These are phyloP conservation scores for Fomitopsis betulina DNA, from an alignment of 1,284 basidiomycete species.

Conservation along the genomic window DNA sequence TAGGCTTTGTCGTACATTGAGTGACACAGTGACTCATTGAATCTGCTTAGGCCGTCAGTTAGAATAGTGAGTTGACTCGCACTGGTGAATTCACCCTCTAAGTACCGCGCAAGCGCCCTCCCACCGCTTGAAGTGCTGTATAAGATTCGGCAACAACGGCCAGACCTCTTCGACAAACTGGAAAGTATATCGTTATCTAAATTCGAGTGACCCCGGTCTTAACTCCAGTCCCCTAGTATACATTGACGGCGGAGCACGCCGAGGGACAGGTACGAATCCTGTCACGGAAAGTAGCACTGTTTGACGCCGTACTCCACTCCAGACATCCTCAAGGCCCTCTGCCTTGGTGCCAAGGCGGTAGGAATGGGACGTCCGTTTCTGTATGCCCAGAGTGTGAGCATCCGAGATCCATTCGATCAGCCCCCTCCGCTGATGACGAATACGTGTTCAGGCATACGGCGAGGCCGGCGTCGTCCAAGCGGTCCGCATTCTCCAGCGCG, in stretches of 20 bases:
- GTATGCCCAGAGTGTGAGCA: constrained; percentile 78
- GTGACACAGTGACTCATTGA: constrained; percentile 5
- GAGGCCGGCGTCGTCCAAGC: constrained; percentile 77
- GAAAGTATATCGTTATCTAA: constrained; percentile 43
- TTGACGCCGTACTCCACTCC: background rate
- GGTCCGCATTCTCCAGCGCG: constrained; percentile 70
- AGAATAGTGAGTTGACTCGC: constrained; percentile 52
- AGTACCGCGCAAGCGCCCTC: constrained; percentile 40
- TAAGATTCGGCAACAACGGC: constrained; percentile 64
- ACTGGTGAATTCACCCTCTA: no score
- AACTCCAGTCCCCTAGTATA: constrained; percentile 49
- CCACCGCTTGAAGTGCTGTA: constrained; percentile 77
- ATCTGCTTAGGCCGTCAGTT: constrained; percentile 64
- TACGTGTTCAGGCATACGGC: constrained; percentile 68
- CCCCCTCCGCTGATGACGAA: background rate
- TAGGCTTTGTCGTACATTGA: no score
- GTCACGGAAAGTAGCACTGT: background rate
- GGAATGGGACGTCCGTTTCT: constrained; percentile 88
- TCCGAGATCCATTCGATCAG: no score
- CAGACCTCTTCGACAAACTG: constrained; percentile 67
- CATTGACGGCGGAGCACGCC: constrained; percentile 82
- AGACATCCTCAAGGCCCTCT: constrained; percentile 90
- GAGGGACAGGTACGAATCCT: constrained; percentile 65
- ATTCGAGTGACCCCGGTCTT: background rate
- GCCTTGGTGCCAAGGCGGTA: constrained; percentile 86